phyloP scores from a whole-genome alignment of 1,139 yeast genomes.

The Yamadazyma trypodendri region DNA sequence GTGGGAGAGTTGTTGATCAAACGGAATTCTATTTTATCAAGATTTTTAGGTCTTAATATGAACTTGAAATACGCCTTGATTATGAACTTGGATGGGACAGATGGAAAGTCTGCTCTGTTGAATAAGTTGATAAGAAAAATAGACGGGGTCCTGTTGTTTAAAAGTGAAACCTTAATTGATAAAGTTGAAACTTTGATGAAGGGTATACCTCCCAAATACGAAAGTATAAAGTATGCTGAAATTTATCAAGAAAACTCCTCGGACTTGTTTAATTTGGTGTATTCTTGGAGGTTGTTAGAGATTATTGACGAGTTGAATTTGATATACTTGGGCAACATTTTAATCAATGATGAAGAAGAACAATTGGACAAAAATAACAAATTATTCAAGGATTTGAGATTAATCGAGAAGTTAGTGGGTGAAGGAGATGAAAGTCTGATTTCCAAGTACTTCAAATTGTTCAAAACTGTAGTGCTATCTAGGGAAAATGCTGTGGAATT shows the following conservation, averaged over 20 bases:
- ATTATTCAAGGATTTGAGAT: slow-evolving; percentile 24
- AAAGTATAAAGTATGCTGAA: slow-evolving; percentile 34
- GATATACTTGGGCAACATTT: slow-evolving; percentile 24
- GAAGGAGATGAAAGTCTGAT: slow-evolving; percentile 9
- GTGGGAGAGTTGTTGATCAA: slow-evolving; percentile 28
- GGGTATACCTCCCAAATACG: slow-evolving; percentile 13
- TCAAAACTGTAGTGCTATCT: slow-evolving; percentile 31
- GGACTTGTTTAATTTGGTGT: slow-evolving; percentile 28
- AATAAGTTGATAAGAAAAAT: slow-evolving; percentile 29
- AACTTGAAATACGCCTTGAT: slow-evolving; percentile 28
- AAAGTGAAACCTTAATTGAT: slow-evolving; percentile 24
- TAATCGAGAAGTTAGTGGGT: slow-evolving; percentile 20
- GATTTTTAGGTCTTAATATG: slow-evolving; percentile 25
- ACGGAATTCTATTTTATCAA: slow-evolving; percentile 21
- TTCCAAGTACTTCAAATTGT: slow-evolving; percentile 25
- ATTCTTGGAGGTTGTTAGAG: slow-evolving; percentile 41
- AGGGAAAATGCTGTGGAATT: slow-evolving; percentile 22
- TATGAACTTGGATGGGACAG: slow-evolving; percentile 29
- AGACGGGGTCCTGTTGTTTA: slow-evolving; percentile 36
- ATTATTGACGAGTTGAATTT: slow-evolving; percentile 33
- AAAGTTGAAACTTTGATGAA: slow-evolving; percentile 29
- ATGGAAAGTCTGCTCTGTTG: slow-evolving; percentile 23
- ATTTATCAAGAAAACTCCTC: slow-evolving; percentile 19
- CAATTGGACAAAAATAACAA: slow-evolving; percentile 15
- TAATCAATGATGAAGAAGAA: slow-evolving; percentile 15